These are phyloP conservation scores for Zancudomyces culisetae DNA, from an alignment of 371 early-diverging fungal species.

Conservation along the genomic window DNA sequence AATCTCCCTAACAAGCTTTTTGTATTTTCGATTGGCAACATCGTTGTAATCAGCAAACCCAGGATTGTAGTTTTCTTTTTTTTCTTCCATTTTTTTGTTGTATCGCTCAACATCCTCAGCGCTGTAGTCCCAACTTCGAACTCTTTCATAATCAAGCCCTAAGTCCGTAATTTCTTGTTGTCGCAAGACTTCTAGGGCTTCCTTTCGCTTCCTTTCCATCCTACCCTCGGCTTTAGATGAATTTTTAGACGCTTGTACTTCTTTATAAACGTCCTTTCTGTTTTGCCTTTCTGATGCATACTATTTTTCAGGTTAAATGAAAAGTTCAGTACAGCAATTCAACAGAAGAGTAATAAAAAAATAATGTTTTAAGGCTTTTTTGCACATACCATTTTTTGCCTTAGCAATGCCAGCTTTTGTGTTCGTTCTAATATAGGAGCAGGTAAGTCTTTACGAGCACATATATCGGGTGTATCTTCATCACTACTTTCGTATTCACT, in stretches of 20 bases:
- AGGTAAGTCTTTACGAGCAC: conserved; percentile 17
- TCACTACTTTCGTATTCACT: conserved; percentile 3
- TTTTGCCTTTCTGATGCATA: conserved; percentile 35
- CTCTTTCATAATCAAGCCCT: conserved; percentile 52
- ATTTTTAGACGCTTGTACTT: conserved; percentile 51
- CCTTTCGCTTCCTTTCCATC: conserved; percentile 44
- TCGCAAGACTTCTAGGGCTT: conserved; percentile 44
- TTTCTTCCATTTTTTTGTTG: conserved; percentile 56
- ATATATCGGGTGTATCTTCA: conserved; percentile 10
- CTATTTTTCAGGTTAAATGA: conserved; percentile 1
- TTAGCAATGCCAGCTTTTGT: conserved; percentile 31
- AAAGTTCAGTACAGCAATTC: too few species aligned
- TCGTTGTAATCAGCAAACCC: conserved; percentile 81
- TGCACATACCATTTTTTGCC: conserved; percentile 29
- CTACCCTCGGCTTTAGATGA: conserved; percentile 43
- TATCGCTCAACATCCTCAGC: conserved; percentile 72
- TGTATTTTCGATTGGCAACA: conserved; percentile 71
- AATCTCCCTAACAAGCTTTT: conserved; percentile 46
- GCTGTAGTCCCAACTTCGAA: conserved; percentile 61
- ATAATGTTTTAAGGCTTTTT: too few species aligned
- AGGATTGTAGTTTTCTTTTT: conserved; percentile 37
- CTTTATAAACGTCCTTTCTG: conserved; percentile 54
- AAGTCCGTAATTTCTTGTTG: conserved; percentile 15
- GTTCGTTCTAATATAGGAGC: conserved; percentile 13
- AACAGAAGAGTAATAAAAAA: too few species aligned